Conservation (phyloP, 495 filamentous ascomycete genomes). For the Thozetella sp. region DNA sequence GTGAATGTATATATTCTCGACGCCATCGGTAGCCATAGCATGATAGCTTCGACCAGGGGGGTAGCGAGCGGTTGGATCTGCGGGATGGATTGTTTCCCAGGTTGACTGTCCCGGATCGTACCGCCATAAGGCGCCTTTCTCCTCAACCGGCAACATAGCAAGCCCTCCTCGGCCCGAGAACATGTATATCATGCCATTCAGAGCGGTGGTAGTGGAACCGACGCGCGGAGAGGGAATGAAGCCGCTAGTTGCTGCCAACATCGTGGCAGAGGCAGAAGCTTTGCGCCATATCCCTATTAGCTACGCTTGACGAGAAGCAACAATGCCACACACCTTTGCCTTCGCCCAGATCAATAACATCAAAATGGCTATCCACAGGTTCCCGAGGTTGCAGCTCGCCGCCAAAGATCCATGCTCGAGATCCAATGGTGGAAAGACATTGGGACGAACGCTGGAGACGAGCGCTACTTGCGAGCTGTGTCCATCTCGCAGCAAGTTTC, state of each 20-base stretch:
- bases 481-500: constrained; percentile 4
- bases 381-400: constrained; percentile 32
- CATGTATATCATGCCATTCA: constrained; percentile 50
- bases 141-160: constrained; percentile 55
- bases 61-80: constrained; percentile 13
- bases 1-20: constrained; percentile 54
- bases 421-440: constrained; percentile 15
- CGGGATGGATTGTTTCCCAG: constrained; percentile 31
- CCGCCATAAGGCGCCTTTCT: constrained; percentile 50
- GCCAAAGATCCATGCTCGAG: constrained; percentile 26
- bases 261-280: not conserved
- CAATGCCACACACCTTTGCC: constrained; percentile 1
- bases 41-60: constrained; percentile 53
- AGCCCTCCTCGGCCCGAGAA: constrained; percentile 59
- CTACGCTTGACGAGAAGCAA: not conserved
- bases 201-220: constrained; percentile 42
- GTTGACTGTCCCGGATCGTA: constrained; percentile 30
- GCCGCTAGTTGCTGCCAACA: not conserved
- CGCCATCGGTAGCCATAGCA: constrained; percentile 28
- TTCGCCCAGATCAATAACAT: constrained; percentile 17
- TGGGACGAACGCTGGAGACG: constrained; percentile 30
- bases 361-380: constrained; percentile 28
- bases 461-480: not conserved
- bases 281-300: not conserved
- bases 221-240: constrained; percentile 43